A percentile compares a stretch with the other conserved stretches of the same genome.
phyloP scores from a whole-genome alignment of 345 rosid species.

The Pelargonium nanum region DNA sequence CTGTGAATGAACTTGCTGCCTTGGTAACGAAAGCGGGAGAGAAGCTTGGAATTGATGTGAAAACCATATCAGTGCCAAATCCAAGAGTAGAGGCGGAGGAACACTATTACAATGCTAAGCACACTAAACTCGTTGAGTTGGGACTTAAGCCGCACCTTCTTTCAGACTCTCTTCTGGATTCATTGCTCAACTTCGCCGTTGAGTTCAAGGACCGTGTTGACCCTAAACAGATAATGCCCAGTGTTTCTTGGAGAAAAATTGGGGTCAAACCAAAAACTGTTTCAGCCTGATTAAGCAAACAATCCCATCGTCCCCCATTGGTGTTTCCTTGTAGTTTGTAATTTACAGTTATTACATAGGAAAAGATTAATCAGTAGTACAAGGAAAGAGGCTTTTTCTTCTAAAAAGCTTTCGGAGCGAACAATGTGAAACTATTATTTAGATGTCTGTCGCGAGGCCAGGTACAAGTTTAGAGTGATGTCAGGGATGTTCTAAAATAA shows the following conservation, averaged over 20 bases:
- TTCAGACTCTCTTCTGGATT: conserved; percentile 84
- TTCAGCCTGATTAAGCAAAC: conserved; percentile 23
- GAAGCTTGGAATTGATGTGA: conserved; percentile 75
- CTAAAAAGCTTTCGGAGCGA: too few relatives aligned
- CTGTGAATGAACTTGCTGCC: conserved; percentile 80
- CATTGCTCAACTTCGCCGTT: conserved; percentile 74
- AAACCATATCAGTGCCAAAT: conserved; percentile 66
- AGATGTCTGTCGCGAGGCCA: too few relatives aligned
- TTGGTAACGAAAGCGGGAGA: conserved; percentile 78
- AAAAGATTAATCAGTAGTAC: not conserved
- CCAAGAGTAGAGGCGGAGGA: conserved; percentile 98
- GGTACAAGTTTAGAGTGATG: too few relatives aligned
- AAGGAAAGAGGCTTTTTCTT: too few relatives aligned
- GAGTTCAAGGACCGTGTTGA: conserved; percentile 80
- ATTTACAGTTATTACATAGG: not conserved
- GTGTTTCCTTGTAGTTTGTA: not conserved
- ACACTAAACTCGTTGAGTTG: conserved; percentile 85
- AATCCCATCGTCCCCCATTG: not conserved
- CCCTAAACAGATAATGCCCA: conserved; percentile 84
- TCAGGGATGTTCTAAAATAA: not conserved
- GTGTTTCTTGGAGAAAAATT: conserved; percentile 80
- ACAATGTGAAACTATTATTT: too few relatives aligned
- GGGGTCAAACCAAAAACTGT: conserved; percentile 75
- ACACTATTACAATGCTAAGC: conserved; percentile 96
- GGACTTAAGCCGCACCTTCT: conserved; percentile 89